A percentile compares a stretch with the other conserved stretches of the same genome.
Conservation (phyloP, 2,329 filamentous ascomycete genomes). For the Fusarium sp. region DNA sequence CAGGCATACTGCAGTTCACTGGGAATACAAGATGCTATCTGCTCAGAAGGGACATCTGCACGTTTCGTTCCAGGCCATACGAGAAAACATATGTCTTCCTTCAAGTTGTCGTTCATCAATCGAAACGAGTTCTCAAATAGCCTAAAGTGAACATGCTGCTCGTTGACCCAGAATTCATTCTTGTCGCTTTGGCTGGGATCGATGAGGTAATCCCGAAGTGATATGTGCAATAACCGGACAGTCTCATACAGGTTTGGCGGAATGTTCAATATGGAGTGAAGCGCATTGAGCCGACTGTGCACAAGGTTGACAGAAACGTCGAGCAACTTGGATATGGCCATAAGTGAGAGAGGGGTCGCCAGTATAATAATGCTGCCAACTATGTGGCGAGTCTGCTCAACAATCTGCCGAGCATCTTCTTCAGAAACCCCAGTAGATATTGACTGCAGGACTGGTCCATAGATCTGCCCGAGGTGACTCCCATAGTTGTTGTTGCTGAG, state of each 20-base stretch:
- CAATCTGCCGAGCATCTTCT: background rate
- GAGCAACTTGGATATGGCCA: constrained; percentile 8
- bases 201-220: background rate
- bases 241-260: accelerated
- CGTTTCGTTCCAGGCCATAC: background rate
- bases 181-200: accelerated
- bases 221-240: background rate
- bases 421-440: background rate
- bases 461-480: background rate
- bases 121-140: background rate
- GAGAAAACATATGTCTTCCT: background rate
- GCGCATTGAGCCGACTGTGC: background rate
- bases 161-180: background rate
- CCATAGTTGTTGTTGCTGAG: background rate
- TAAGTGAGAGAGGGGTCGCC: constrained; percentile 6
- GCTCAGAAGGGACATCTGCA: accelerated
- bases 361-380: constrained; percentile 6
- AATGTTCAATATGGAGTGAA: background rate
- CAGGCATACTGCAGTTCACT: background rate
- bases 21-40: accelerated
- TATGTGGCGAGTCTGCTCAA: background rate
- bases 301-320: background rate
- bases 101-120: no score
- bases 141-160: accelerated
- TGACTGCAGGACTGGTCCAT: background rate